A percentile compares a stretch with the other conserved stretches of the same genome.
phyloP scores from a whole-genome alignment of 2,329 filamentous ascomycete species.

The Xylaria multiplex region DNA sequence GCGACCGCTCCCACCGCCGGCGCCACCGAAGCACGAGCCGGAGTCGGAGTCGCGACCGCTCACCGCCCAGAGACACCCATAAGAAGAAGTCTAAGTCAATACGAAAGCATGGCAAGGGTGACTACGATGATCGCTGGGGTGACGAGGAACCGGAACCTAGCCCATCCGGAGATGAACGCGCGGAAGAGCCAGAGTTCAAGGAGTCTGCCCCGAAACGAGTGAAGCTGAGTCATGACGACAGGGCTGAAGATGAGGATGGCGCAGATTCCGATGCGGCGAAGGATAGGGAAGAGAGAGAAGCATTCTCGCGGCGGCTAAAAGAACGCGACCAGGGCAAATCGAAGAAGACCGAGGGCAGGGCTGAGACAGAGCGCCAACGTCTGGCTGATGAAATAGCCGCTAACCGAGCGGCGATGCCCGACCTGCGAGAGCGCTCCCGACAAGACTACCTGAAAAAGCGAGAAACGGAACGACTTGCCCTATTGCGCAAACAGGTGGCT shows the following conservation, averaged over 20 bases:
- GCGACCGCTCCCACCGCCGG: conserved; percentile 26
- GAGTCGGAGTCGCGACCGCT: conserved; percentile 47
- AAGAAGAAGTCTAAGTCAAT: conserved; percentile 54
- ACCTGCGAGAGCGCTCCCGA: conserved; percentile 83
- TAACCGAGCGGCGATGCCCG: conserved; percentile 77
- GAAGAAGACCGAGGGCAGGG: conserved; percentile 71
- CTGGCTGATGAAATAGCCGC: conserved; percentile 75
- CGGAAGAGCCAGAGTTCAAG: conserved; percentile 68
- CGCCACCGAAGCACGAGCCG: conserved; percentile 39
- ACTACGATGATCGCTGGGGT: conserved; percentile 83
- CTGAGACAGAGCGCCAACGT: conserved; percentile 68
- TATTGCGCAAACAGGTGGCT: conserved; percentile 89
- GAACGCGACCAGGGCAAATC: conserved; percentile 76
- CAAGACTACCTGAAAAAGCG: conserved; percentile 95
- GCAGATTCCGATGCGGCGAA: conserved; percentile 70
- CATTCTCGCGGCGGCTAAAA: conserved; percentile 79
- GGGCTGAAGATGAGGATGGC: conserved; percentile 51
- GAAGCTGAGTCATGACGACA: conserved; percentile 68
- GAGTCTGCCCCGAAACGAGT: conserved; percentile 77
- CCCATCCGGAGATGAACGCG: conserved; percentile 59
- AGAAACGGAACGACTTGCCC: conserved; percentile 82
- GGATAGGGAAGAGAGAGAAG: conserved; percentile 80
- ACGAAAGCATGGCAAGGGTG: conserved; percentile 55
- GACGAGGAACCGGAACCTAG: conserved; percentile 72
- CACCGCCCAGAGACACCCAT: conserved; percentile 45